Percentiles rank a stretch among this genome's conserved stretches.
These are phyloP conservation scores for Phaffomyces opuntiae DNA, from an alignment of 805 yeast species.

Conservation along the genomic window DNA sequence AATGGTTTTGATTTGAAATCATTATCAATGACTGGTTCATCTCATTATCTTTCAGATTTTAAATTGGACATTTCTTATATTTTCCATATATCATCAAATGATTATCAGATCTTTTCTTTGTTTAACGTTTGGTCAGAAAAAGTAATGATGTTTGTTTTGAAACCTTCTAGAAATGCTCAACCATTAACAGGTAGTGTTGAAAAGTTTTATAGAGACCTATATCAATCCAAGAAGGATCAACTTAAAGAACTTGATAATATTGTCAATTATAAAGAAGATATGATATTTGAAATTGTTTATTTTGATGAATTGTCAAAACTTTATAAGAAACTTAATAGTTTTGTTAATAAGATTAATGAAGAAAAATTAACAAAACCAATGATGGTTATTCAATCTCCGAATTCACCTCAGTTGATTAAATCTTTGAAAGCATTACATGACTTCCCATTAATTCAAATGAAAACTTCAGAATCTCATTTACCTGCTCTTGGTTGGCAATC, in stretches of 20 bases:
- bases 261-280: conserved; percentile 44
- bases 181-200: conserved; percentile 50
- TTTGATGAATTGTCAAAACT: conserved; percentile 50
- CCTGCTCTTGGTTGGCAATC: conserved; percentile 84
- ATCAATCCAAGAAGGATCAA: conserved; percentile 38
- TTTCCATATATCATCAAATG: conserved; percentile 62
- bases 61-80: conserved; percentile 54
- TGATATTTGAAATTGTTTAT: conserved; percentile 49
- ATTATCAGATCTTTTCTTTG: conserved; percentile 66
- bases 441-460: conserved; percentile 59
- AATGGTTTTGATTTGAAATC: conserved; percentile 71
- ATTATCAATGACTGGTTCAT: conserved; percentile 38
- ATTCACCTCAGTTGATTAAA: conserved; percentile 37
- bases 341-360: conserved; percentile 50
- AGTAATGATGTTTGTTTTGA: conserved; percentile 49
- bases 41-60: conserved; percentile 48
- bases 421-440: conserved; percentile 41
- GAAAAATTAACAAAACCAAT: conserved; percentile 60
- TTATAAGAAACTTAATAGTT: conserved; percentile 49
- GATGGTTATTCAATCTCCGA: conserved; percentile 71
- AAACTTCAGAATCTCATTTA: conserved; percentile 47
- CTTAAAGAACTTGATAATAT: conserved; percentile 35
- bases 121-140: conserved; percentile 56
- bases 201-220: conserved; percentile 49
- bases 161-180: conserved; percentile 65